These are phyloP conservation scores for Crithidia acanthocephali DNA, from an alignment of 208 protist genomes.

Conservation along the genomic window DNA sequence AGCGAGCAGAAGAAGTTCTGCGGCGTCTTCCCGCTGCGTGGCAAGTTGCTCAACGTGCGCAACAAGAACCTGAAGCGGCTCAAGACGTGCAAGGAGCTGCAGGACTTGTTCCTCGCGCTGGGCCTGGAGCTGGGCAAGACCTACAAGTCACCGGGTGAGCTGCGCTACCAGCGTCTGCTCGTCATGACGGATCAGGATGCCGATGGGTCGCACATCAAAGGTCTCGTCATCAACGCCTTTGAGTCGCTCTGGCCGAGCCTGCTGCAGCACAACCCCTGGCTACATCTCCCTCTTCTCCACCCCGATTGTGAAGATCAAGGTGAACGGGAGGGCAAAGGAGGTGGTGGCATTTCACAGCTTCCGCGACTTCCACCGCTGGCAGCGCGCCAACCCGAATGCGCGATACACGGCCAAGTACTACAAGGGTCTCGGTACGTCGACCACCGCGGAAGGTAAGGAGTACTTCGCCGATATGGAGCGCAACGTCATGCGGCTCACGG, in stretches of 20 bases:
- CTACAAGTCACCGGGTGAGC: constrained; percentile 68
- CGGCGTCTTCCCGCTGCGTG: constrained; percentile 98
- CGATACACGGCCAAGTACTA: constrained; percentile 99
- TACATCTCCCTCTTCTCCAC: constrained; percentile 98
- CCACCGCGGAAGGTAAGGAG: constrained; percentile 98
- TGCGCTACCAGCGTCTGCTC: constrained; percentile 99
- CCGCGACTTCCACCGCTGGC: constrained; percentile 98
- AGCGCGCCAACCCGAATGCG: constrained; percentile 66
- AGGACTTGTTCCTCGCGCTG: constrained; percentile 87
- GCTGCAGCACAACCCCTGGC: constrained; percentile 86
- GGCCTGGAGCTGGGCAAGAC: constrained; percentile 82
- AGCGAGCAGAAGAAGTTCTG: constrained; percentile 96
- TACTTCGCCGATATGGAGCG: constrained; percentile 99
- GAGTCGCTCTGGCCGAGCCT: constrained; percentile 99
- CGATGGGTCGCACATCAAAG: constrained; percentile 99
- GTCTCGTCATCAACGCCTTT: constrained; percentile 99
- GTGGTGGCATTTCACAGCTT: constrained; percentile 98
- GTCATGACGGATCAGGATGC: constrained; percentile 99
- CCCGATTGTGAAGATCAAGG: constrained; percentile 98
- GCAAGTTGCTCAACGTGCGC: constrained; percentile 98
- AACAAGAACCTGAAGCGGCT: constrained; percentile 94
- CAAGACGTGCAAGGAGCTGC: constrained; percentile 93
- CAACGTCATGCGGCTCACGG: constrained; percentile 94
- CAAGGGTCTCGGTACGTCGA: constrained; percentile 99
- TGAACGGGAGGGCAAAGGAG: constrained; percentile 71